phyloP scores from a whole-genome alignment of 176 grass and related monocot species.

The Oryza brachyantha region DNA sequence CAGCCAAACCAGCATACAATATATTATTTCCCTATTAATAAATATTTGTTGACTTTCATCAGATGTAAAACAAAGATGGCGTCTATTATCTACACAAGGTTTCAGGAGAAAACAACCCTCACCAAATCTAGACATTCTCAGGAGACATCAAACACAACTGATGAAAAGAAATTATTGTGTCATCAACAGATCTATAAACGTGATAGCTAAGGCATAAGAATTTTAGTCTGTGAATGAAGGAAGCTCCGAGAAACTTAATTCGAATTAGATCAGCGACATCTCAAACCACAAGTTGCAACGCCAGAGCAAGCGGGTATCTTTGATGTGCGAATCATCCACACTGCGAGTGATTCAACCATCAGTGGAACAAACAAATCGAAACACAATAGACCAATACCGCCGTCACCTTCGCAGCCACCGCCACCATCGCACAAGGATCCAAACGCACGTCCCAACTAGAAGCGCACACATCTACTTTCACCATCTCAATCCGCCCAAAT shows the following conservation, averaged over 20 bases:
- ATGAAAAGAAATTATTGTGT: not conserved
- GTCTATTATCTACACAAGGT: not conserved
- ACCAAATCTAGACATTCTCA: not conserved
- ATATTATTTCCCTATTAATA: not conserved
- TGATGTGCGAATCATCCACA: not conserved
- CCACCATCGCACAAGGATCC: not conserved
- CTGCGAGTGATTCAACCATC: not conserved
- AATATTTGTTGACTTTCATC: conserved; percentile 11
- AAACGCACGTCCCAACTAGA: not conserved
- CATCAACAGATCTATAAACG: not conserved
- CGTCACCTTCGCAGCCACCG: no score
- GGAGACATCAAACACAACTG: not conserved
- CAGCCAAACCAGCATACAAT: not conserved
- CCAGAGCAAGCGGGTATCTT: not conserved
- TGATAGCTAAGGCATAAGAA: not conserved
- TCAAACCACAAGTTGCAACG: not conserved
- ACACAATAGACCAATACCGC: not conserved
- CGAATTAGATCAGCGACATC: not conserved
- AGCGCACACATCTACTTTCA: not conserved
- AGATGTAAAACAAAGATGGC: not conserved
- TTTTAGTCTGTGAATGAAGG: not conserved
- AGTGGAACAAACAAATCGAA: not conserved
- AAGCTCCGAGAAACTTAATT: not conserved
- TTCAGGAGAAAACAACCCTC: not conserved
- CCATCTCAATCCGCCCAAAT: not conserved